Percentiles rank a stretch among this genome's conserved stretches.
Conservation (phyloP, 768 basidiomycete genomes). For the Hygrocybe punicea region DNA sequence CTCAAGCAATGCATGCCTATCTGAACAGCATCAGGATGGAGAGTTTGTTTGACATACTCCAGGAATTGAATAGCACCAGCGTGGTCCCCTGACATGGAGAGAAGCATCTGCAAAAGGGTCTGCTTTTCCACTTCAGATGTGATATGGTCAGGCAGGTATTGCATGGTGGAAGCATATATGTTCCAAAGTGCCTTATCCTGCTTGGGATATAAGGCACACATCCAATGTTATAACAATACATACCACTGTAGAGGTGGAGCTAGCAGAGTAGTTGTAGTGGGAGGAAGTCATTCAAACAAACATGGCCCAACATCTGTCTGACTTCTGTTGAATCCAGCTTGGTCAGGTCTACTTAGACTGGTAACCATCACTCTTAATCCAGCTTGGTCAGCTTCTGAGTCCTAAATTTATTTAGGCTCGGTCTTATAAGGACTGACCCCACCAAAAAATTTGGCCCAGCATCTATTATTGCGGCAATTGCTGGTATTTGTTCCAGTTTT, state of each 20-base stretch:
- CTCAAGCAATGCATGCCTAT: background rate
- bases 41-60: slow-evolving; percentile 5
- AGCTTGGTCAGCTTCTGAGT: too few relatives aligned
- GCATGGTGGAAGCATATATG: background rate
- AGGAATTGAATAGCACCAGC: background rate
- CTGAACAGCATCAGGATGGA: slow-evolving; percentile 4
- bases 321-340: too few relatives aligned
- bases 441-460: too few relatives aligned
- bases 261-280: background rate
- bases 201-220: background rate
- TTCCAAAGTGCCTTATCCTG: background rate
- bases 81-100: background rate
- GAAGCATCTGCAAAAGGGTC: background rate
- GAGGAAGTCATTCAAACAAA: background rate
- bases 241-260: background rate
- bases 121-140: background rate
- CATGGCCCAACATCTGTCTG: too few relatives aligned
- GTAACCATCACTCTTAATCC: too few relatives aligned
- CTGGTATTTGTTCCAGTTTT: too few relatives aligned
- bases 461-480: too few relatives aligned
- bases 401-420: too few relatives aligned
- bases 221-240: background rate
- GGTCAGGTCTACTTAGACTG: too few relatives aligned
- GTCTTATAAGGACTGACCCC: too few relatives aligned
- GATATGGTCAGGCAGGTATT: background rate